phyloP scores from a whole-genome alignment of 768 basidiomycete species.

The Chalciporus pseudorubinellus region DNA sequence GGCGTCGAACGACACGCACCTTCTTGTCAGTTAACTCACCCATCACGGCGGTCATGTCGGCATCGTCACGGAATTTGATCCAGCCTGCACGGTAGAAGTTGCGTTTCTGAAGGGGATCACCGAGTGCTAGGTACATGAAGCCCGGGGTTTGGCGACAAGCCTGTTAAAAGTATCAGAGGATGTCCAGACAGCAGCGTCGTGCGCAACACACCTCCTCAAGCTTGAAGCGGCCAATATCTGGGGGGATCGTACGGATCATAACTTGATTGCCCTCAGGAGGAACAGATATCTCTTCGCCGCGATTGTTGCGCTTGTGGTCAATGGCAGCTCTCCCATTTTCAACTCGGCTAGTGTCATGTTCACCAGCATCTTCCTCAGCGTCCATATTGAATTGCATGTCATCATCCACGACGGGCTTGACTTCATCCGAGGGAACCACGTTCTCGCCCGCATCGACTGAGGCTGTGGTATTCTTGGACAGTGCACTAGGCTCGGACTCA shows the following conservation, averaged over 20 bases:
- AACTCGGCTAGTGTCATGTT: constrained; percentile 52
- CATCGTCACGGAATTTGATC: constrained; percentile 82
- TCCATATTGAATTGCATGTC: constrained; percentile 76
- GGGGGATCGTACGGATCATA: constrained; percentile 93
- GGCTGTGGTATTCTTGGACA: constrained; percentile 49
- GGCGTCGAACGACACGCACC: constrained; percentile 41
- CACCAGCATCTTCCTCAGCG: constrained; percentile 65
- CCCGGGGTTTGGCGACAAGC: constrained; percentile 75
- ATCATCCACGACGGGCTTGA: constrained; percentile 57
- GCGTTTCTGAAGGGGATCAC: constrained; percentile 89
- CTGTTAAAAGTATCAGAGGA: constrained; percentile 39
- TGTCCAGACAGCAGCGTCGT: background rate
- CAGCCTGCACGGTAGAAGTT: constrained; percentile 95
- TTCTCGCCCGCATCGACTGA: constrained; percentile 38
- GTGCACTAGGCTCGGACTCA: constrained; percentile 49
- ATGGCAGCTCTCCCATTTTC: constrained; percentile 57
- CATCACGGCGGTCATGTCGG: constrained; percentile 76
- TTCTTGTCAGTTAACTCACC: constrained; percentile 79
- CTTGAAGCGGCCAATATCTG: constrained; percentile 85
- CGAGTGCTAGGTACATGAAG: constrained; percentile 84
- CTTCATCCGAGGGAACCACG: constrained; percentile 45
- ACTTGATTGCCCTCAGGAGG: constrained; percentile 83
- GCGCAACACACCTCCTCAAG: constrained; percentile 73
- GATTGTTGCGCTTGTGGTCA: constrained; percentile 49
- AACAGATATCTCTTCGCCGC: constrained; percentile 70